Base-by-base conservation (phyloP, 148 eudicot species). In the Camellia japonica region DNA sequence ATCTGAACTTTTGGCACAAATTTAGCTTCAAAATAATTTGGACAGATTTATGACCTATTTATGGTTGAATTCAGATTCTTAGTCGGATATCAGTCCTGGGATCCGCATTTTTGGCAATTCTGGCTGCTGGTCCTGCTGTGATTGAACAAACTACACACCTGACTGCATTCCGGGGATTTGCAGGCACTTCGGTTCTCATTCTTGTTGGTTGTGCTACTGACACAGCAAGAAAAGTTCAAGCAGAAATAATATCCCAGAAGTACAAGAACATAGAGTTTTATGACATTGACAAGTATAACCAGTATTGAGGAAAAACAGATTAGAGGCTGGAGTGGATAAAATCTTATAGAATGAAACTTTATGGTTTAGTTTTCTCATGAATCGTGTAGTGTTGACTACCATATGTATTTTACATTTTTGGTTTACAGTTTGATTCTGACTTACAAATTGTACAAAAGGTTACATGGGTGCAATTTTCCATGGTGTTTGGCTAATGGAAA, bases 141-240 rank as follows among this genome's bases (percentile, higher is more conserved):
- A 91, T 94, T 15, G 98, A 94, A 80, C 98, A 94, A 86, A 88
- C 85, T 43, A 92, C 97, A 20, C 98, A 97, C 80, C 90, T 94
- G 51, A 91, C 99, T 3, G 99, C 98, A 19, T 97, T 94, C 56
- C 86, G 98, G 67, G 99, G 98, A 67, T 97, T 97, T 56, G 98
- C 97, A 0, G 99, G 98, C 75, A 94, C 99, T 0, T 97, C 99
- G 0, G 98, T 94, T 77, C 95, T 94, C 81, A 97, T 97, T 87
- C 95, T 97, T 63, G 99, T 97, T 62, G 99, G 99, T 74, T 97
- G 99, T 85, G 99, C 99, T 10, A 97, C 99, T 7, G 99, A 97
- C 75, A 97, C 98, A 0, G 98, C 99, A 13, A 89, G 99, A 78
- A 94, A 97, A 85, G 98, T 97, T 70, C 92, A 97, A 81, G 99